phyloP scores from a whole-genome alignment of 2,329 filamentous ascomycete genomes.

The Aspergillus aculeatus region DNA sequence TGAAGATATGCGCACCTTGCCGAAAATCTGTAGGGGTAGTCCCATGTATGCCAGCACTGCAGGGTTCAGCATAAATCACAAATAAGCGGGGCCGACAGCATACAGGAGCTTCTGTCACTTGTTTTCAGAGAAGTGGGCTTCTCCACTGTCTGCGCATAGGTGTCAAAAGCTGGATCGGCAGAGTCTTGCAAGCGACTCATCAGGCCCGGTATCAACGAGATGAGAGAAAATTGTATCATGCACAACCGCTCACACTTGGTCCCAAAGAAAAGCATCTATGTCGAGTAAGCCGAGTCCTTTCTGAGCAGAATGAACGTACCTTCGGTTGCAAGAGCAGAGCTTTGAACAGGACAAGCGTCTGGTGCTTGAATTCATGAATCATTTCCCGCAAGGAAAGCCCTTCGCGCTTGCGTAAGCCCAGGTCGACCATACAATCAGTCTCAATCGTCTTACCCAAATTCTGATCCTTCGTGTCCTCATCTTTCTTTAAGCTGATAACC shows the following conservation, averaged over 20 bases:
- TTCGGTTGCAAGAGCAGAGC: constrained; percentile 92
- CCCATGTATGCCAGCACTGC: constrained; percentile 88
- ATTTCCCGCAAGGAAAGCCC: constrained; percentile 79
- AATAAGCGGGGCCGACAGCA: constrained; percentile 2
- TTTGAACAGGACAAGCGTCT: constrained; percentile 91
- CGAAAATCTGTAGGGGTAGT: constrained; percentile 89
- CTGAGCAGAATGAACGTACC: constrained; percentile 49
- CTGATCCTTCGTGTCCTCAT: constrained; percentile 75
- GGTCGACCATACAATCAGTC: constrained; percentile 11
- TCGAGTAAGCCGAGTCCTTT: constrained; percentile 11
- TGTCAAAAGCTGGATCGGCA: constrained; percentile 88
- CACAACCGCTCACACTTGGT: constrained; percentile 93
- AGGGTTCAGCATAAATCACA: constrained; percentile 21
- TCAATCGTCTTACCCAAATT: constrained; percentile 69
- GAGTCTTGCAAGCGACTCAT: constrained; percentile 91
- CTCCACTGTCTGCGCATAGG: constrained; percentile 70
- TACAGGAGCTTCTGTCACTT: constrained; percentile 80
- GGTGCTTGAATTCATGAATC: constrained; percentile 90
- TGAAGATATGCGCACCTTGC: constrained; percentile 60
- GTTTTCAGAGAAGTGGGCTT: constrained; percentile 84
- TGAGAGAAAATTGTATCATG: constrained; percentile 97
- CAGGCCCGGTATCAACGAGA: constrained; percentile 91
- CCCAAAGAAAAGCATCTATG: constrained; percentile 95
- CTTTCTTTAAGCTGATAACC: constrained; percentile 55
- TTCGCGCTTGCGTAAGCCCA: constrained; percentile 23